Evolutionary conservation across 306 rosid genomes (phyloP).

Genomic region (Rosa persica): DNA sequence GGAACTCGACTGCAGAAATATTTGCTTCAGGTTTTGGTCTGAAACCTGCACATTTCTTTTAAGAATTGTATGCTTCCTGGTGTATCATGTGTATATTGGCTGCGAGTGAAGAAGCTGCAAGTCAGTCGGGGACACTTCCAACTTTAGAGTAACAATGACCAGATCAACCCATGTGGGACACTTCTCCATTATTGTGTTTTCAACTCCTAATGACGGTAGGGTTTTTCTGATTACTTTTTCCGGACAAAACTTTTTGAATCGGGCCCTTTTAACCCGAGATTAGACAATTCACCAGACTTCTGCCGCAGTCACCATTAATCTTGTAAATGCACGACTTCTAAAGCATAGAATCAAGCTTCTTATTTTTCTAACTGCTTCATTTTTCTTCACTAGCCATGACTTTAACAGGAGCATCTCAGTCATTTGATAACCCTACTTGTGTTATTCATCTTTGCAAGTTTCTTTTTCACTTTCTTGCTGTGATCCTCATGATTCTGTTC

Average conservation of each 20-base stretch:
- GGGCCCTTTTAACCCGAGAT: slow-evolving; percentile 21
- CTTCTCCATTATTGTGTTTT: slow-evolving; percentile 32
- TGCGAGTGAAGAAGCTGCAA: slow-evolving; percentile 21
- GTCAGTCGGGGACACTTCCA: slow-evolving; percentile 4
- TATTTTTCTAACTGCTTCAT: neutral
- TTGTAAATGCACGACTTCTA: neutral
- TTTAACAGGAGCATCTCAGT: neutral
- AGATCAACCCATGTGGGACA: slow-evolving; percentile 17
- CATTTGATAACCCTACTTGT: slow-evolving; percentile 6
- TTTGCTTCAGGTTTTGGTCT: slow-evolving; percentile 26
- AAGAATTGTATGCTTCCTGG: neutral
- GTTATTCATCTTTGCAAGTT: neutral
- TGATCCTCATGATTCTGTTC: neutral
- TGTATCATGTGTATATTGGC: neutral
- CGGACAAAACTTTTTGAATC: slow-evolving; percentile 21
- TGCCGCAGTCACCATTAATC: neutral
- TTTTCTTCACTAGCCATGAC: slow-evolving; percentile 10
- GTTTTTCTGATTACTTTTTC: slow-evolving; percentile 26
- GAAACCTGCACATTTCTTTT: slow-evolving; percentile 8
- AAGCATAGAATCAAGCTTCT: slow-evolving; percentile 13
- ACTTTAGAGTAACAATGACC: slow-evolving; percentile 5
- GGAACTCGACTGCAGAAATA: slow-evolving; percentile 11
- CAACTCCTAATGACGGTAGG: slow-evolving; percentile 37
- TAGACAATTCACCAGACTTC: slow-evolving; percentile 9
- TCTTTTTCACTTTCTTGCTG: neutral